These are phyloP conservation scores for Colletotrichum limetticola DNA, from an alignment of 2,329 filamentous ascomycete species.

Conservation along the genomic window DNA sequence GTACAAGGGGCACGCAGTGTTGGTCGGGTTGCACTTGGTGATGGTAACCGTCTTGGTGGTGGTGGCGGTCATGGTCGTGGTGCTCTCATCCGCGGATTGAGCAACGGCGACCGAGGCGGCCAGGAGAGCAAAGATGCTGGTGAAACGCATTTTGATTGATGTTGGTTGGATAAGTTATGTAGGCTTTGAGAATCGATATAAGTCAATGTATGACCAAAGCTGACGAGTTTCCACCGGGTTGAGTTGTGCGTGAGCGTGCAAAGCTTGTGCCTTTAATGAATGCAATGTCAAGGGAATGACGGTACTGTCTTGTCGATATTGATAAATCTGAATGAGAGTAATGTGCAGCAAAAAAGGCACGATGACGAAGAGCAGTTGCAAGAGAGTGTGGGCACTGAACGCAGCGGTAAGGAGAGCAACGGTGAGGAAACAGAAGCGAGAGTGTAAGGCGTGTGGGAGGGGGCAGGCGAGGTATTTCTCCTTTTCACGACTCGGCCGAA, in stretches of 20 bases:
- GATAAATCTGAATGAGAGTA: slow-evolving; percentile 15
- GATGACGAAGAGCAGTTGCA: slow-evolving; percentile 30
- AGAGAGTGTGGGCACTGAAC: slow-evolving; percentile 34
- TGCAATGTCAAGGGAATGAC: slow-evolving; percentile 26
- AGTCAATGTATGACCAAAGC: slow-evolving; percentile 18
- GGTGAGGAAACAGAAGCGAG: slow-evolving; percentile 7
- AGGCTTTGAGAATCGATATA: slow-evolving; percentile 10
- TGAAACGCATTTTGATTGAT: slow-evolving; percentile 57
- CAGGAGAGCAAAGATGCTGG: slow-evolving; percentile 53
- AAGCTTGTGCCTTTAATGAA: slow-evolving; percentile 9
- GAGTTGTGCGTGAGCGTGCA: background rate
- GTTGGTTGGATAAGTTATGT: slow-evolving; percentile 5
- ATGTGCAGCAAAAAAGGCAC: slow-evolving; percentile 31
- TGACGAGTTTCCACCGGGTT: slow-evolving; percentile 6
- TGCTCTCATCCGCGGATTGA: slow-evolving; percentile 46
- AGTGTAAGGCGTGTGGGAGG: slow-evolving; percentile 1
- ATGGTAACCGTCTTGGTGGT: slow-evolving; percentile 57
- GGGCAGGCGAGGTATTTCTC: slow-evolving; percentile 34
- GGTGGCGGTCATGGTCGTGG: slow-evolving; percentile 56
- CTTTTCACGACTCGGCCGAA: slow-evolving; percentile 23
- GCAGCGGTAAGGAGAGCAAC: slow-evolving; percentile 21
- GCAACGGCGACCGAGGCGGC: slow-evolving; percentile 52
- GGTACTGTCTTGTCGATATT: slow-evolving; percentile 31
- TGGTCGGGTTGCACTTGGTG: slow-evolving; percentile 57
- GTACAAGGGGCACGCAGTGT: slow-evolving; percentile 55